Conservation (phyloP, 192 early-diverging fungal species). For the Lunasporangiospora selenospora region DNA sequence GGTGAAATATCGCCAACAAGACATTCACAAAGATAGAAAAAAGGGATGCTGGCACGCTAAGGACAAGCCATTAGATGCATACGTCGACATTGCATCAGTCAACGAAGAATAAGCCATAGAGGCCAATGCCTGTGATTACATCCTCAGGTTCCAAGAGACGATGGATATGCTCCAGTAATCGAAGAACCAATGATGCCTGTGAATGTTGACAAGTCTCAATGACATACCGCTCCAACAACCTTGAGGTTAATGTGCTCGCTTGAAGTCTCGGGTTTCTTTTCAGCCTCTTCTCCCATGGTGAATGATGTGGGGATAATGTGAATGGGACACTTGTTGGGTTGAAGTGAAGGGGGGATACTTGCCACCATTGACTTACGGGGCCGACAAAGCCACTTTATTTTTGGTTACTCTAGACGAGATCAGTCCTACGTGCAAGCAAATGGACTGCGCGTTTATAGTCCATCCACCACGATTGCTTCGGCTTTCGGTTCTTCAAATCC, state of each 20-base stretch:
- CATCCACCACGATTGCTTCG: slow-evolving; percentile 76
- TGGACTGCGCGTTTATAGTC: slow-evolving; percentile 64
- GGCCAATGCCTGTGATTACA: neutral
- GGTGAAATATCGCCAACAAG: too few species aligned
- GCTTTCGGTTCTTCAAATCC: slow-evolving; percentile 82
- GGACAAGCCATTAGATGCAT: neutral
- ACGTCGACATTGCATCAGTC: neutral
- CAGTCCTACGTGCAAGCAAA: slow-evolving; percentile 51
- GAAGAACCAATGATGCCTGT: neutral
- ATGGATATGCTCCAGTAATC: neutral
- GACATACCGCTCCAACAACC: slow-evolving; percentile 86
- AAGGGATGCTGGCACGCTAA: too few species aligned
- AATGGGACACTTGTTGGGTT: neutral
- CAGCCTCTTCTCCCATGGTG: slow-evolving; percentile 51
- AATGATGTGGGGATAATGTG: too few species aligned
- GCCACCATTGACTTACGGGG: too few species aligned
- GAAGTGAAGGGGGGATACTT: neutral
- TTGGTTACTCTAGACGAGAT: slow-evolving; percentile 8
- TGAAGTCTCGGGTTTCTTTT: slow-evolving; percentile 63
- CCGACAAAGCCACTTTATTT: neutral
- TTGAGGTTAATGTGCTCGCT: slow-evolving; percentile 92
- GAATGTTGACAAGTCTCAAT: neutral
- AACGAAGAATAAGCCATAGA: neutral
- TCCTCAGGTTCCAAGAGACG: neutral
- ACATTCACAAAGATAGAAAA: too few species aligned